Evolutionary conservation across 768 basidiomycete species (phyloP).

Genomic region (Ephemerocybe angulata): DNA sequence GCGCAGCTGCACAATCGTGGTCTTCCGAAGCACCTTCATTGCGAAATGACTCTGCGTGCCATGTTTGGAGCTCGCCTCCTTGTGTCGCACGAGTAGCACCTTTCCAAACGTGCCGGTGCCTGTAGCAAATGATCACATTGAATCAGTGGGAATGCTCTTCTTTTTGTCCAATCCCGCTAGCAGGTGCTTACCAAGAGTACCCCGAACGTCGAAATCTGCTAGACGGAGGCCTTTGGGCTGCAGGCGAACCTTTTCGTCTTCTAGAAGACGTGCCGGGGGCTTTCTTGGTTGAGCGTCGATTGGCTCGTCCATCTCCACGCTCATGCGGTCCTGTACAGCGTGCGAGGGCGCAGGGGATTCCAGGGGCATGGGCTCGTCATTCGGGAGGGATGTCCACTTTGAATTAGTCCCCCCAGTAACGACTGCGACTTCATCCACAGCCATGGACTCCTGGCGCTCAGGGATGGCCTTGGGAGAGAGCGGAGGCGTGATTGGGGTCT

Average conservation of each 20-base stretch:
- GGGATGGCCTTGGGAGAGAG: slow-evolving; percentile 11
- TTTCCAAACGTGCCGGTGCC: slow-evolving; percentile 97
- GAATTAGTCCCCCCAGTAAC: not conserved
- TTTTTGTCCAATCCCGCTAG: not conserved
- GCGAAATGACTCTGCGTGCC: slow-evolving; percentile 68
- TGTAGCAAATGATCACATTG: slow-evolving; percentile 22
- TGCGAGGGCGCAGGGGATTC: not conserved
- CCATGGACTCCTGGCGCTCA: not conserved
- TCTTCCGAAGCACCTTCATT: slow-evolving; percentile 86
- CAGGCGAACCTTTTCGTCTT: slow-evolving; percentile 68
- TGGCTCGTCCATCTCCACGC: not conserved
- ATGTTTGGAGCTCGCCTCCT: slow-evolving; percentile 42
- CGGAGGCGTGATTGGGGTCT: slow-evolving; percentile 16
- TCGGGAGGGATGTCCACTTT: not conserved
- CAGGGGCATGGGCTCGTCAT: not conserved
- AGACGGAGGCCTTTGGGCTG: slow-evolving; percentile 58
- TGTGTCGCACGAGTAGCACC: slow-evolving; percentile 84
- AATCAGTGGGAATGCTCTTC: slow-evolving; percentile 2
- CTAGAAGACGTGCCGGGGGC: slow-evolving; percentile 54
- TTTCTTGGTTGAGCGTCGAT: slow-evolving; percentile 14
- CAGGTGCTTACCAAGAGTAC: slow-evolving; percentile 36
- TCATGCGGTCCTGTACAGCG: not conserved
- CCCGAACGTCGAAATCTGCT: slow-evolving; percentile 78
- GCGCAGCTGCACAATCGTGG: slow-evolving; percentile 81
- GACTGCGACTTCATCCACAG: not conserved